A percentile compares a stretch with the other conserved stretches of the same genome.
Conservation (phyloP, 371 early-diverging fungal genomes). For the Sporodiniella umbellata region DNA sequence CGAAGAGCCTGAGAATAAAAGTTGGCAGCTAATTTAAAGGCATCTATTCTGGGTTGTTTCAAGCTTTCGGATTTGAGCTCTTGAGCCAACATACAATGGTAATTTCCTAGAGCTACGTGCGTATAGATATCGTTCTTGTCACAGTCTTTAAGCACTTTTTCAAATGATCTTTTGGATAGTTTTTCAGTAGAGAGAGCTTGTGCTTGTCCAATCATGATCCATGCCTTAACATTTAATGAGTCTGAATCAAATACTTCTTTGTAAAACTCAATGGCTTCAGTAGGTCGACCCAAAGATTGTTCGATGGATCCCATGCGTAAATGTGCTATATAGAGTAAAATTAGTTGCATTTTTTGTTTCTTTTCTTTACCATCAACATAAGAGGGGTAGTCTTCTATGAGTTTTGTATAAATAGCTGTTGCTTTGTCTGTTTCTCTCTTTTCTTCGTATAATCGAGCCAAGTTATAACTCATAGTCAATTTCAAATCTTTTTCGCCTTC, state of each 20-base stretch:
- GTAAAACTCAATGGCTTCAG: constrained; percentile 63
- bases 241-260: constrained; percentile 65
- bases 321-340: constrained; percentile 33
- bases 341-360: background rate
- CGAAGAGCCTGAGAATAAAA: constrained; percentile 80
- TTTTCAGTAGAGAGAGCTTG: constrained; percentile 57
- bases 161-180: constrained; percentile 68
- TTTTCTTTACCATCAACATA: constrained; percentile 62
- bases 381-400: constrained; percentile 65
- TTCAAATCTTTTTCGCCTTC: constrained; percentile 22
- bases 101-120: constrained; percentile 80
- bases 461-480: constrained; percentile 76
- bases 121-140: constrained; percentile 81
- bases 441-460: constrained; percentile 78
- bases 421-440: constrained; percentile 62
- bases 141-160: constrained; percentile 73
- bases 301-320: constrained; percentile 78
- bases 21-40: constrained; percentile 73
- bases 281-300: constrained; percentile 40
- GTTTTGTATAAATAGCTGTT: constrained; percentile 56
- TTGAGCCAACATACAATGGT: constrained; percentile 62
- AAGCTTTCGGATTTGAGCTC: constrained; percentile 45
- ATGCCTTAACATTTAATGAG: constrained; percentile 59
- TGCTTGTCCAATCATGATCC: constrained; percentile 72
- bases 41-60: constrained; percentile 36